These are phyloP conservation scores for Phytophthora fragariae DNA, from an alignment of 352 stramenopile species.

Conservation along the genomic window DNA sequence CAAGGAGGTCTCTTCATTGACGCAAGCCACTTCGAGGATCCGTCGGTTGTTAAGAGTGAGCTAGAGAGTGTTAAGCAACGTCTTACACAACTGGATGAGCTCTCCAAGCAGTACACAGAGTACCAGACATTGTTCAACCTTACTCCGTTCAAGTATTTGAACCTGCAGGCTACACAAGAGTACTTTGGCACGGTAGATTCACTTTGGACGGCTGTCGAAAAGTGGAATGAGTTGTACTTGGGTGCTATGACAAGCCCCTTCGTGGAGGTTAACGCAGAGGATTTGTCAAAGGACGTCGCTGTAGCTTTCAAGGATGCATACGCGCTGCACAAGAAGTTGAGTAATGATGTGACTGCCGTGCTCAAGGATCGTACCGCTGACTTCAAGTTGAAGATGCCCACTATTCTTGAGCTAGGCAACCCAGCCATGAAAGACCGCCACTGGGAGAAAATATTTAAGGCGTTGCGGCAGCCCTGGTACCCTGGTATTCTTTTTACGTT, in stretches of 20 bases:
- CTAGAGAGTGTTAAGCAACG: conserved; percentile 84
- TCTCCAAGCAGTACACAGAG: conserved; percentile 92
- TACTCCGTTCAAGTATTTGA: conserved; percentile 90
- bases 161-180: conserved; percentile 88
- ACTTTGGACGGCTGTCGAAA: conserved; percentile 87
- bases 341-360: conserved; percentile 88
- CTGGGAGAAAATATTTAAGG: conserved; percentile 96
- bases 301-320: conserved; percentile 92
- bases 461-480: conserved; percentile 88
- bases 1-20: conserved; percentile 91
- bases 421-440: conserved; percentile 94
- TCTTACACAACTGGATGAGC: conserved; percentile 86
- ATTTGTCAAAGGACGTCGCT: conserved; percentile 88
- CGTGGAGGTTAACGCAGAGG: conserved; percentile 88
- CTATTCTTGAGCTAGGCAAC: conserved; percentile 93
- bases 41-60: conserved; percentile 78
- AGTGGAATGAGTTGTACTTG: conserved; percentile 87
- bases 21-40: conserved; percentile 87
- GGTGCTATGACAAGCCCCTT: conserved; percentile 88
- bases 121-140: conserved; percentile 94
- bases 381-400: conserved; percentile 93
- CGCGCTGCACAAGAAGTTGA: conserved; percentile 92
- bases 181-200: conserved; percentile 86
- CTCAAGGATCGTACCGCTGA: conserved; percentile 90
- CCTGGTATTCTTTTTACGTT: conserved; percentile 90